A percentile compares a stretch with the other conserved stretches of the same genome.
Evolutionary conservation across 2,329 filamentous ascomycete species (phyloP).

Genomic region (Penicillium sp.): DNA sequence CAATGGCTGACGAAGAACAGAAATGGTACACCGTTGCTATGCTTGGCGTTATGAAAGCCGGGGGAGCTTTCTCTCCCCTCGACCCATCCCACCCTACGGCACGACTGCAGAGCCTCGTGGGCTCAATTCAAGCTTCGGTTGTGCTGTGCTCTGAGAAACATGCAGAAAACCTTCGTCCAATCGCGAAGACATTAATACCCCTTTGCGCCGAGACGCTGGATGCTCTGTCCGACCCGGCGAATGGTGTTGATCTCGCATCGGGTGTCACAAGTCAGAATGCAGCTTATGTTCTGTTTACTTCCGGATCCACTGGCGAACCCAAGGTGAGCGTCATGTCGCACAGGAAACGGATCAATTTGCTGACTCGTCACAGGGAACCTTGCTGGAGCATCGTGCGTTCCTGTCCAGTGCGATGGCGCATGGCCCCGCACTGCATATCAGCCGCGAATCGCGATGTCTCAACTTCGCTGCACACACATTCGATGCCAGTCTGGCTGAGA

Average conservation of each 20-base stretch:
- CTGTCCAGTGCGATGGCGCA: conserved; percentile 58
- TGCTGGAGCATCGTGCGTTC: conserved; percentile 62
- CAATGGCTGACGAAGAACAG: conserved; percentile 18
- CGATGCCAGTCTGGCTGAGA: conserved; percentile 57
- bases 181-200: conserved; percentile 30
- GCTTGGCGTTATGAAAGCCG: conserved; percentile 45
- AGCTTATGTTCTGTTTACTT: conserved; percentile 62
- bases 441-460: conserved; percentile 56
- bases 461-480: conserved; percentile 59
- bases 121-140: conserved; percentile 34
- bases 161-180: conserved; percentile 19
- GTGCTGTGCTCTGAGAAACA: conserved; percentile 36
- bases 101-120: conserved; percentile 37
- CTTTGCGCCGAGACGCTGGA: conserved; percentile 30
- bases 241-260: conserved; percentile 17
- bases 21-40: conserved; percentile 47
- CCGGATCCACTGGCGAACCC: conserved; percentile 57
- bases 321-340: conserved; percentile 38
- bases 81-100: conserved; percentile 42
- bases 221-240: conserved; percentile 18
- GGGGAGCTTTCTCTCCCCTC: conserved; percentile 44
- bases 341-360: neutral
- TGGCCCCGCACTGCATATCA: conserved; percentile 52
- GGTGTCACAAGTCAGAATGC: conserved; percentile 35
- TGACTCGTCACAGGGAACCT: conserved; percentile 52